Evolutionary conservation across 768 basidiomycete genomes (phyloP), one percentile per base, ranked within the genome.

Genomic region (Chlorophyllum brunneum): DNA sequence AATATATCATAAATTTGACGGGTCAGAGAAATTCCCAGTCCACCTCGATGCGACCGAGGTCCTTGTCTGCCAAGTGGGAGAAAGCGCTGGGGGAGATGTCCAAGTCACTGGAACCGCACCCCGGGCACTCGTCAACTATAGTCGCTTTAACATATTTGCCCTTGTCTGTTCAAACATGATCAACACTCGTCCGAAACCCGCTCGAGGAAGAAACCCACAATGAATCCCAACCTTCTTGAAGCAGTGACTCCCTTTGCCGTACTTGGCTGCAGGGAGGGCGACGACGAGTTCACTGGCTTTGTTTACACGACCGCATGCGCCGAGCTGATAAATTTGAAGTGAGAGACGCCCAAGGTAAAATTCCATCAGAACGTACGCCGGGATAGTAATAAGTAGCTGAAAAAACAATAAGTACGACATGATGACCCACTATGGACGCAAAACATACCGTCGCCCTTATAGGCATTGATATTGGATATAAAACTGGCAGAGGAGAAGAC

Each of bases 221-320:
- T 71, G 68, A 84, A 49, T 31, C 11, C 38, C 38, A 20, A 49
- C 38, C n/a, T 41, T 27, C 38, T 49, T 49, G 37, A 16, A n/a
- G 27, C 48, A 49, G 23, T 23, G 48, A 26, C 24, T 29, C 6
- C 48, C 48, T 16, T 13, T 57, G 61, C 86, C 85, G 62, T 75
- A 87, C 15, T 85, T 66, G 2, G 65, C 39, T 24, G 72, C 59
- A 10, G 83, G 81, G 33, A 81, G 79, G 5, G 85, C 85, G 48
- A 70, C 80, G 57, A 86, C 81, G 60, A 65, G 60, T 44, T 86
- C 75, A 5, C 54, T 54, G 58, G 78, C 77, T 0, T 55, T 66
- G 69, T 82, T 85, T 39, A 67, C 71, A 56, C 76, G 73, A 38
- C 83, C 85, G 63, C 85, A 86, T 7, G 85, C 75, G 44, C 82